These are phyloP conservation scores for Grigorovia humatica DNA, from an alignment of 805 yeast species.

Conservation along the genomic window DNA sequence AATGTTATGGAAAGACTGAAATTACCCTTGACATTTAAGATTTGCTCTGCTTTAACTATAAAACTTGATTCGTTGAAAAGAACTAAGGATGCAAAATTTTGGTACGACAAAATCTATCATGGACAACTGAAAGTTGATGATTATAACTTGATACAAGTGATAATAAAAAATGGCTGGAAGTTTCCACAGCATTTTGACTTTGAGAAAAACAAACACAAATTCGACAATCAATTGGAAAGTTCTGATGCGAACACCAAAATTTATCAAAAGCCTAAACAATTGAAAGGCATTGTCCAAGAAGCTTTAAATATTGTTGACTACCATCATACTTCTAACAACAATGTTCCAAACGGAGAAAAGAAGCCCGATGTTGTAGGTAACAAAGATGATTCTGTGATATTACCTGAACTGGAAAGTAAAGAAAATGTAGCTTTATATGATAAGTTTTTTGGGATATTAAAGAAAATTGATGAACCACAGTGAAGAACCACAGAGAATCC, in stretches of 20 bases:
- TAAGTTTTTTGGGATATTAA: neutral
- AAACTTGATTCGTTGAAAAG: constrained; percentile 11
- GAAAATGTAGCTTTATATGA: neutral
- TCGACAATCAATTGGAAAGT: neutral
- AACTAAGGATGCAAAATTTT: constrained; percentile 15
- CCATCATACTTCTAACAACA: neutral
- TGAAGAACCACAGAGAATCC: no score
- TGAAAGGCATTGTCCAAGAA: neutral
- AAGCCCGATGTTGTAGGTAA: neutral
- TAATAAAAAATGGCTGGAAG: constrained; percentile 17
- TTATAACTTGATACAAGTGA: constrained; percentile 10
- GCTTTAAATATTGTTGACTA: neutral
- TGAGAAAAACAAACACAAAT: neutral
- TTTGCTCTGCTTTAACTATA: constrained; percentile 20
- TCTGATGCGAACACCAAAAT: neutral
- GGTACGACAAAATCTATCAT: constrained; percentile 20
- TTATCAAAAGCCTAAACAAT: neutral
- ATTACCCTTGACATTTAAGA: constrained; percentile 18
- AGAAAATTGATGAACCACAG: neutral
- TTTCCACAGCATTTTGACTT: constrained; percentile 14
- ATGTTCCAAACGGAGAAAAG: no score
- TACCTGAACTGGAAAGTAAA: neutral
- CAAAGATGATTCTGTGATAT: neutral
- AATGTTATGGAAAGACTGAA: constrained; percentile 15
- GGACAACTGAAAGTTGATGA: constrained; percentile 19